A percentile compares a stretch with the other conserved stretches of the same genome.
These are phyloP conservation scores for Triticum turgidum DNA, from an alignment of 176 grass and related monocot genomes.

Conservation along the genomic window DNA sequence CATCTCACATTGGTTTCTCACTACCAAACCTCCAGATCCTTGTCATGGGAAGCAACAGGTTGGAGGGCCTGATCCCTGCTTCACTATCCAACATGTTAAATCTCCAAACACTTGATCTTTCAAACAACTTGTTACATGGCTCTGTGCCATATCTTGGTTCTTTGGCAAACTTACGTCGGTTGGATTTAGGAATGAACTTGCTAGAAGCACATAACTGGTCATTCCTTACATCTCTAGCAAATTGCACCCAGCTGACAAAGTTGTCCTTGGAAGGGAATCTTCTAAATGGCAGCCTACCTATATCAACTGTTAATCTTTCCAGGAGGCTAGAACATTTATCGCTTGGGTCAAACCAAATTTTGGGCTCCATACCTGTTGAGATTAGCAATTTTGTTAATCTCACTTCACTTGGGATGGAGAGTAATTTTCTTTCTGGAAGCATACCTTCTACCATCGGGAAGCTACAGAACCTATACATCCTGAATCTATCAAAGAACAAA, in stretches of 20 bases:
- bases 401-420: conserved; percentile 22
- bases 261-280: not conserved
- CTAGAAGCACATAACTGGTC: not conserved
- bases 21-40: not conserved
- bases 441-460: conserved; percentile 48
- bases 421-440: conserved; percentile 46
- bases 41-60: not conserved
- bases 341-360: conserved; percentile 4
- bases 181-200: not conserved
- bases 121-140: not conserved
- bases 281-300: conserved; percentile 14
- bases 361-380: conserved; percentile 16
- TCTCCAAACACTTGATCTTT: conserved; percentile 15
- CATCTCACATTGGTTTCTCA: no score
- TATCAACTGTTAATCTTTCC: conserved; percentile 36
- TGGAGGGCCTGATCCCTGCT: not conserved
- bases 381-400: conserved; percentile 43
- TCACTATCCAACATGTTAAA: conserved; percentile 9
- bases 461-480: not conserved
- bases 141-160: conserved; percentile 12
- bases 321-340: not conserved
- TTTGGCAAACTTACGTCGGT: not conserved
- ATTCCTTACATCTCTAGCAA: conserved; percentile 16
- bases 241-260: not conserved
- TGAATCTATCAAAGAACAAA: conserved; percentile 48